Evolutionary conservation across 169 alveolate genomes (phyloP).

Genomic region (Cryptosporidium sp.): DNA sequence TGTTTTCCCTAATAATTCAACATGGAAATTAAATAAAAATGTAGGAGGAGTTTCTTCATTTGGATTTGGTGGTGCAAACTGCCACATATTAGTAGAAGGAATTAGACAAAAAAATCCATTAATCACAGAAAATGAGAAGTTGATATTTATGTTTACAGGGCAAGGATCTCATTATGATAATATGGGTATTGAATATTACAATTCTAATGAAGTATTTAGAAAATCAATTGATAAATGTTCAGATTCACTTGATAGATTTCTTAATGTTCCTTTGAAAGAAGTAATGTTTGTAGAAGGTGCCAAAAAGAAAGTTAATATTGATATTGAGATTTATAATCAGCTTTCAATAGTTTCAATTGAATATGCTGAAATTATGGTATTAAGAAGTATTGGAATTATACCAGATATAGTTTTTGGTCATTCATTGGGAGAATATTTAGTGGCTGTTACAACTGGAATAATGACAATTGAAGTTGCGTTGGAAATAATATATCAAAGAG

Average conservation of each 20-base stretch:
- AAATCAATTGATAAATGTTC: constrained; percentile 75
- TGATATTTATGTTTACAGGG: constrained; percentile 80
- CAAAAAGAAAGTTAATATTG: constrained; percentile 19
- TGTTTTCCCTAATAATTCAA: constrained; percentile 39
- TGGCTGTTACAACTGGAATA: constrained; percentile 78
- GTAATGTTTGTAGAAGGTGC: neutral
- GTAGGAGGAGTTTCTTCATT: constrained; percentile 79
- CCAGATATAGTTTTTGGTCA: constrained; percentile 81
- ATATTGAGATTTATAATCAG: constrained; percentile 43
- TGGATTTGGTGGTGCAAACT: constrained; percentile 83
- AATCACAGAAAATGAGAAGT: constrained; percentile 9
- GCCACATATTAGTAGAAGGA: constrained; percentile 78
- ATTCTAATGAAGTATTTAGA: constrained; percentile 68
- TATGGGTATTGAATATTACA: constrained; percentile 80
- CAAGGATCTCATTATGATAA: constrained; percentile 79
- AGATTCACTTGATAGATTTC: neutral
- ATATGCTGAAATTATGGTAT: constrained; percentile 33
- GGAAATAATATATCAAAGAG: constrained; percentile 68
- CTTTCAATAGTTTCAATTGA: constrained; percentile 66
- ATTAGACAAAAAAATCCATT: constrained; percentile 22
- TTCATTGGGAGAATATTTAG: constrained; percentile 80
- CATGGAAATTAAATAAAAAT: constrained; percentile 17
- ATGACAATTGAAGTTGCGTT: constrained; percentile 77
- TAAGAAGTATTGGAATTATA: constrained; percentile 22
- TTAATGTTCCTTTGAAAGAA: constrained; percentile 27